Percentiles rank a stretch among this genome's conserved stretches.
Conservation (phyloP, 345 rosid species). For the Streptanthus diversifolius region DNA sequence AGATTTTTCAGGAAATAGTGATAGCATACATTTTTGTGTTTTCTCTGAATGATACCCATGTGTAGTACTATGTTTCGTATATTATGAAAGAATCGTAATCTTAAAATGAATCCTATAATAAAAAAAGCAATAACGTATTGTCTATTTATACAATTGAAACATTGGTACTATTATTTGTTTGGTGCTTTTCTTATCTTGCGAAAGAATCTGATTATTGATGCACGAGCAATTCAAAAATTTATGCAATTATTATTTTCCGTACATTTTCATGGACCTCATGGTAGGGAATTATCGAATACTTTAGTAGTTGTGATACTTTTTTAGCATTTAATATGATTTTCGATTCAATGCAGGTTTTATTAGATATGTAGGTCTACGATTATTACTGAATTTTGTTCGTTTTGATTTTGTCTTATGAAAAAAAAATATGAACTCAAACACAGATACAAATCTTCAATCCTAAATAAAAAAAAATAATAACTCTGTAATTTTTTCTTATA, state of each 20-base stretch:
- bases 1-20: slow-evolving; percentile 5
- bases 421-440: too few relatives aligned
- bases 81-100: slow-evolving; percentile 21
- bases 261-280: slow-evolving; percentile 21
- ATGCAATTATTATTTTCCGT: slow-evolving; percentile 18
- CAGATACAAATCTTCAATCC: too few relatives aligned
- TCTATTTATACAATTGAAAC: slow-evolving; percentile 12
- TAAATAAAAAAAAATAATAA: too few relatives aligned
- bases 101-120: slow-evolving; percentile 10
- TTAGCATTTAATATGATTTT: too few relatives aligned
- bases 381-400: neutral
- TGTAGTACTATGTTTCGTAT: slow-evolving; percentile 27
- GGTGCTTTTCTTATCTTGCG: slow-evolving; percentile 20
- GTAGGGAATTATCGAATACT: neutral
- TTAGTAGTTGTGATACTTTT: neutral
- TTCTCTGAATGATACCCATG: slow-evolving; percentile 24
- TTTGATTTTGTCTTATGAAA: too few relatives aligned
- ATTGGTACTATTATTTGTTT: slow-evolving; percentile 10
- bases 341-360: neutral
- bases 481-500: too few relatives aligned
- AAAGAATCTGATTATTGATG: slow-evolving; percentile 18
- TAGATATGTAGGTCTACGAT: neutral
- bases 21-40: slow-evolving; percentile 11
- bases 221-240: slow-evolving; percentile 27
- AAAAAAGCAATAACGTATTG: slow-evolving; percentile 2